Conservation (phyloP, 164 flowering plant species). For the Taxillus chinensis region DNA sequence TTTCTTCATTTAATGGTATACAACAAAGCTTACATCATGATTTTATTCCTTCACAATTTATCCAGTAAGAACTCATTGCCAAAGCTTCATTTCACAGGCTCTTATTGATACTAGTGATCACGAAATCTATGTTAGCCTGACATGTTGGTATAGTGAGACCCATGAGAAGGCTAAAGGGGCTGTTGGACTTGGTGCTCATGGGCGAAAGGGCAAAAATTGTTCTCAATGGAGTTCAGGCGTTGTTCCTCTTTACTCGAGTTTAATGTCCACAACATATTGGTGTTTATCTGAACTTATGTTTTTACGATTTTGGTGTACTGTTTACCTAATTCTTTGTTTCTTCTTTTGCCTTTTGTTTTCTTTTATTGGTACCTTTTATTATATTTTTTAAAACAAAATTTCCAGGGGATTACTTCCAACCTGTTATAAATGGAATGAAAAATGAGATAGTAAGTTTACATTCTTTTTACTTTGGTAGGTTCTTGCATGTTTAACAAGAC, state of each 20-base stretch:
- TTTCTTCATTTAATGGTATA: too few relatives aligned
- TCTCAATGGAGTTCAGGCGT: slow-evolving; percentile 64
- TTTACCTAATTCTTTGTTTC: neutral
- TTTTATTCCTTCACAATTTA: neutral
- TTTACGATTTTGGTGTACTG: neutral
- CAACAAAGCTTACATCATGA: too few relatives aligned
- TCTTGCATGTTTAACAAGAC: too few relatives aligned
- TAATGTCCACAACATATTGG: slow-evolving; percentile 76
- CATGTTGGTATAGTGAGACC: slow-evolving; percentile 39
- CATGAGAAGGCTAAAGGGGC: slow-evolving; percentile 45
- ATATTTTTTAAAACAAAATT: neutral
- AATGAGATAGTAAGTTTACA: slow-evolving; percentile 50
- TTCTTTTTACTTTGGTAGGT: neutral
- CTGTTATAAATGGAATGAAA: slow-evolving; percentile 55
- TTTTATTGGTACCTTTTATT: neutral
- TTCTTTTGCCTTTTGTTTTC: neutral
- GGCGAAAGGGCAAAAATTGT: slow-evolving; percentile 86
- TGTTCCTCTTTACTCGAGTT: slow-evolving; percentile 45
- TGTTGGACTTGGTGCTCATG: slow-evolving; percentile 68
- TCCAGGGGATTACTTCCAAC: slow-evolving; percentile 67
- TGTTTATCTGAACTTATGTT: slow-evolving; percentile 10
- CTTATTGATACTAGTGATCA: slow-evolving; percentile 69
- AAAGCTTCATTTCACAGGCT: slow-evolving; percentile 37
- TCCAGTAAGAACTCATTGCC: neutral
- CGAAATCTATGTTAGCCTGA: slow-evolving; percentile 62